A percentile compares a stretch with the other conserved stretches of the same genome.
phyloP scores from a whole-genome alignment of 2,329 filamentous ascomycete species.

The Fusarium lyarnte region DNA sequence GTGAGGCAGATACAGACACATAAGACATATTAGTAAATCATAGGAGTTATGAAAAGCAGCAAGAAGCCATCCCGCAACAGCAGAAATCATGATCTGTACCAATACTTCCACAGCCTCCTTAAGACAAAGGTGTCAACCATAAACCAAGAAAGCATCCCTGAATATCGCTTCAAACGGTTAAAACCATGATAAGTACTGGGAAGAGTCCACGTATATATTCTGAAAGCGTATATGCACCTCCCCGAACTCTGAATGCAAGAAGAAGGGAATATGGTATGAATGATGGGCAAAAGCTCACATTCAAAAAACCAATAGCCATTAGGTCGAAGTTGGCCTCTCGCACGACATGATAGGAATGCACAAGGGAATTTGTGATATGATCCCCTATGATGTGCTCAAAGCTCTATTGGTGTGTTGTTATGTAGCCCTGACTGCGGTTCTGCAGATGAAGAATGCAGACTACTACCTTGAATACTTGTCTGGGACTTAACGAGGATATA shows the following conservation, averaged over 20 bases:
- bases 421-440: neutral
- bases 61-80: neutral
- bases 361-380: neutral
- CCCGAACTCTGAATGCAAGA: neutral
- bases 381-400: neutral
- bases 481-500: neutral
- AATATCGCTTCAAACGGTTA: neutral
- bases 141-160: neutral
- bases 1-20: neutral
- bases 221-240: neutral
- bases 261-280: neutral
- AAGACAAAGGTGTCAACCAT: neutral
- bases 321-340: neutral
- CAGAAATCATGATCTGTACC: neutral
- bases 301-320: neutral
- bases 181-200: neutral
- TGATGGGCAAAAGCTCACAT: neutral
- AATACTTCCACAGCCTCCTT: neutral
- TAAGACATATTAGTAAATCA: neutral
- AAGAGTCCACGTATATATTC: neutral
- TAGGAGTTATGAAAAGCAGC: neutral
- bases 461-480: neutral
- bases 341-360: neutral
- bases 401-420: neutral
- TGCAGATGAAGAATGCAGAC: neutral